Evolutionary conservation across 768 basidiomycete species (phyloP).

Genomic region (Cystofilobasidium bisporidii): DNA sequence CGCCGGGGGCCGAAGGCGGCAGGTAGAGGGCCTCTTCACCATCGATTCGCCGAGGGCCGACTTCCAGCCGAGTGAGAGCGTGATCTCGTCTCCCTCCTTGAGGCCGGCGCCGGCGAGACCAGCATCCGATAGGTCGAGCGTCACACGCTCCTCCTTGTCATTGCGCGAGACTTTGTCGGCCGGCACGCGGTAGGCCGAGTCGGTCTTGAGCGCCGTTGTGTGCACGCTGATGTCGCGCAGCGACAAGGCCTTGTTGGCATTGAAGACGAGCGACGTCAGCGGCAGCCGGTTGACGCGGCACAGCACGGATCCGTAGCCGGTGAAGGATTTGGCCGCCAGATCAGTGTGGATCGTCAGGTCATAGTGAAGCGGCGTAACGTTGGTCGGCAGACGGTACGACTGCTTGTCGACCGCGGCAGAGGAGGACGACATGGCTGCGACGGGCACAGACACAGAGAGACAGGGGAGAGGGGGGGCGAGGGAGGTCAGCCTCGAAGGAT

Average conservation of each 20-base stretch:
- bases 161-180: constrained; percentile 50
- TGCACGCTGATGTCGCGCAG: constrained; percentile 53
- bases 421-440: neutral
- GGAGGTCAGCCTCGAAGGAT: too few species aligned
- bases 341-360: constrained; percentile 63
- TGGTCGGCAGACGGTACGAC: constrained; percentile 23
- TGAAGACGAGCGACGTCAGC: constrained; percentile 49
- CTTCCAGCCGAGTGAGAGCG: constrained; percentile 58
- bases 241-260: constrained; percentile 51
- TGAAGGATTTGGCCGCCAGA: constrained; percentile 62
- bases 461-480: neutral
- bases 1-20: too few species aligned
- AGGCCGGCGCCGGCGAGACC: constrained; percentile 53
- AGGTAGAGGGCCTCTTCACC: too few species aligned
- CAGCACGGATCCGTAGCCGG: constrained; percentile 44
- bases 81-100: constrained; percentile 44
- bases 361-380: constrained; percentile 51
- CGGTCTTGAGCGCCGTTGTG: constrained; percentile 49
- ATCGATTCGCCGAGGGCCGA: constrained; percentile 60
- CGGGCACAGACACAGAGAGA: neutral
- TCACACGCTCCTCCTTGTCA: constrained; percentile 54
- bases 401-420: neutral
- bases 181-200: constrained; percentile 41
- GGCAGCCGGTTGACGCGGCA: constrained; percentile 58
- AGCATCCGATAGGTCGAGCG: constrained; percentile 50